These are phyloP conservation scores for Fusarium pseudonygamai DNA, from an alignment of 2,329 filamentous ascomycete species.

Conservation along the genomic window DNA sequence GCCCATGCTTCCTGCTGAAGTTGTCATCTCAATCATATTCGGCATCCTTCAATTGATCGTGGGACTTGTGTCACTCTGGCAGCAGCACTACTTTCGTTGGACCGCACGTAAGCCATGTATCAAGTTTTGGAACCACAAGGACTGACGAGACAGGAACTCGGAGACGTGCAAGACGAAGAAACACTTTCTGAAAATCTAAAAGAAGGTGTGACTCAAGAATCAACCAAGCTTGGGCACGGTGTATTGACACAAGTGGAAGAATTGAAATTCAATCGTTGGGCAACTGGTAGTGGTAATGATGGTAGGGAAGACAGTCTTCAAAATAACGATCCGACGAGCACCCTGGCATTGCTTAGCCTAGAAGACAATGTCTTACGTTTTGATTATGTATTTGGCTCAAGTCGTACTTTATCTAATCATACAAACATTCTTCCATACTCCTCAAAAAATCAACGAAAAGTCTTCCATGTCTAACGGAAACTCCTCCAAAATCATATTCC, in stretches of 20 bases:
- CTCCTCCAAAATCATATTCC: slow-evolving; percentile 44
- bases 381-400: background rate
- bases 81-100: background rate
- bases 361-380: too few species aligned
- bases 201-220: fast-evolving
- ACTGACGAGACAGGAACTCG: background rate
- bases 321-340: background rate
- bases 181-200: background rate
- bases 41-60: background rate
- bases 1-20: background rate
- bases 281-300: background rate
- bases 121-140: fast-evolving
- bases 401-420: background rate
- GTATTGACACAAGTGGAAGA: too few species aligned
- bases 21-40: background rate
- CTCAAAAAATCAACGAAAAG: slow-evolving; percentile 31
- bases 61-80: background rate
- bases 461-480: slow-evolving; percentile 42
- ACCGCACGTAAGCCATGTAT: background rate
- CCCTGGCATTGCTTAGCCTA: fast-evolving
- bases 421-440: fast-evolving
- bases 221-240: fast-evolving
- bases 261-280: background rate
- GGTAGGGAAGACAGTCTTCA: background rate
- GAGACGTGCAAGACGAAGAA: background rate